These are phyloP conservation scores for Alternaria dauci DNA, from an alignment of 2,329 filamentous ascomycete species.

Conservation along the genomic window DNA sequence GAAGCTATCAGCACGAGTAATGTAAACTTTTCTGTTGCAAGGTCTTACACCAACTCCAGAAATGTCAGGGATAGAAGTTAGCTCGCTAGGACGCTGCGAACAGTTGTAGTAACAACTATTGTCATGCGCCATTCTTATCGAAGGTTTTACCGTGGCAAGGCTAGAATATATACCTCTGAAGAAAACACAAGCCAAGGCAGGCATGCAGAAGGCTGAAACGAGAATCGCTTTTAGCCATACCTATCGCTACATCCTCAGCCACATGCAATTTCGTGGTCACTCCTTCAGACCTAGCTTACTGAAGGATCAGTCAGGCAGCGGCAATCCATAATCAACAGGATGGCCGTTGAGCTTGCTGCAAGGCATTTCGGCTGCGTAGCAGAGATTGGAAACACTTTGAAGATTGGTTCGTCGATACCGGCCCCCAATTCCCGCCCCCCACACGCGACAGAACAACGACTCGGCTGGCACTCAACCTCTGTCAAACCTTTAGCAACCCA, in stretches of 20 bases:
- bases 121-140: background rate
- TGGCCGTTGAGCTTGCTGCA: background rate
- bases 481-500: too few species aligned
- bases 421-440: background rate
- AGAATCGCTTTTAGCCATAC: background rate
- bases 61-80: too few species aligned
- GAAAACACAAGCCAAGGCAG: background rate
- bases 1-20: background rate
- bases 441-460: background rate
- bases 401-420: background rate
- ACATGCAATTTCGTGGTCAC: too few species aligned
- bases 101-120: background rate
- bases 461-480: too few species aligned
- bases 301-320: background rate
- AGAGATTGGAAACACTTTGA: background rate
- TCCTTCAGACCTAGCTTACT: background rate
- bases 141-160: background rate
- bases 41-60: background rate
- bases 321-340: background rate
- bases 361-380: background rate
- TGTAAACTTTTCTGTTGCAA: too few species aligned
- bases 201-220: background rate
- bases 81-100: too few species aligned
- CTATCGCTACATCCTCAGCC: too few species aligned
- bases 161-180: background rate